Conservation (phyloP, 257 asterid genomes). For the Ehretia macrophylla region DNA sequence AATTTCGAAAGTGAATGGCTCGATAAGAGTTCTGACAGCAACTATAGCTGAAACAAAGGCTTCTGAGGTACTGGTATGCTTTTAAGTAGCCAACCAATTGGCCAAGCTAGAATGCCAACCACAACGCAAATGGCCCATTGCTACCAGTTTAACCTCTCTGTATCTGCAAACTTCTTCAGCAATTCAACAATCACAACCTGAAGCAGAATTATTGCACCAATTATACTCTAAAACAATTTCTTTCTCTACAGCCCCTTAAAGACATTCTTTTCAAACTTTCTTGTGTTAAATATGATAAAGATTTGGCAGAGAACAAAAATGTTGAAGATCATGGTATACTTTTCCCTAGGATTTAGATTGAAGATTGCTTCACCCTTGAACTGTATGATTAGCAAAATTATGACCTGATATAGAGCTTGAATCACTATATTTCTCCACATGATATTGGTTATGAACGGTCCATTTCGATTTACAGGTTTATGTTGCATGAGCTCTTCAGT, state of each 20-base stretch:
- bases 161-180: constrained; percentile 20
- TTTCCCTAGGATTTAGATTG: constrained; percentile 29
- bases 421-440: constrained; percentile 67
- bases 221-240: constrained; percentile 16
- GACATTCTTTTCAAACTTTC: constrained; percentile 48
- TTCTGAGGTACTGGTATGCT: constrained; percentile 7
- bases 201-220: constrained; percentile 7
- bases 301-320: constrained; percentile 66
- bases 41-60: not conserved
- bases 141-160: constrained; percentile 21
- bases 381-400: constrained; percentile 43
- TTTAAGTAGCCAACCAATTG: constrained; percentile 19
- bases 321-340: constrained; percentile 57
- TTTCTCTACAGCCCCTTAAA: constrained; percentile 35
- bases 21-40: no score
- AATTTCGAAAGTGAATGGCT: no score
- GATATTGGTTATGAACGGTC: constrained; percentile 49
- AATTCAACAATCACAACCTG: constrained; percentile 26
- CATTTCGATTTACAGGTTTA: constrained; percentile 39
- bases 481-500: constrained; percentile 35
- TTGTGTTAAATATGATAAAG: constrained; percentile 41
- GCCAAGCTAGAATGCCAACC: constrained; percentile 21
- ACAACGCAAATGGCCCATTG: constrained; percentile 28
- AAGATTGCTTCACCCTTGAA: constrained; percentile 41
- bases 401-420: constrained; percentile 57